These are phyloP conservation scores for Rugonectria rugulosa DNA, from an alignment of 2,329 filamentous ascomycete genomes.

Conservation along the genomic window DNA sequence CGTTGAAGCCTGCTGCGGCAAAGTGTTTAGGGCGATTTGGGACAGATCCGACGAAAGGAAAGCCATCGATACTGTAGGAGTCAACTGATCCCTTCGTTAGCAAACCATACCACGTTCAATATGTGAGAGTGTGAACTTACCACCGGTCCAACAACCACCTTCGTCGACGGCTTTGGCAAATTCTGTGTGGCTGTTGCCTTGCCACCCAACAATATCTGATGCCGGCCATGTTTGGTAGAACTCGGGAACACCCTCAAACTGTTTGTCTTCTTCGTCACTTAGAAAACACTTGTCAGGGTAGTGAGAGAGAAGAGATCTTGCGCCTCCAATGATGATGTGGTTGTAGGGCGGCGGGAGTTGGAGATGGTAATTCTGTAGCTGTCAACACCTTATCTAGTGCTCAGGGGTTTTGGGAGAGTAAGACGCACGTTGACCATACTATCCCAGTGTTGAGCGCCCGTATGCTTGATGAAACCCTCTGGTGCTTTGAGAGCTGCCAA, in stretches of 20 bases:
- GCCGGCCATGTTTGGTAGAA: slow-evolving; percentile 13
- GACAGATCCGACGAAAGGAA: slow-evolving; percentile 15
- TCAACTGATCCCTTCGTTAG: slow-evolving; percentile 2
- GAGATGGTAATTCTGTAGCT: slow-evolving; percentile 16
- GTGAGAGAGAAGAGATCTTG: slow-evolving; percentile 11
- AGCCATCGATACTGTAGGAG: slow-evolving; percentile 13
- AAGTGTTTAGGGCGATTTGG: slow-evolving; percentile 11
- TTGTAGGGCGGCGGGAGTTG: slow-evolving; percentile 19
- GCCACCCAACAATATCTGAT: slow-evolving; percentile 8
- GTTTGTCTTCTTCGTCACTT: slow-evolving; percentile 17
- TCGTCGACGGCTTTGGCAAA: slow-evolving; percentile 8
- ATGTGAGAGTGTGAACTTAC: not conserved
- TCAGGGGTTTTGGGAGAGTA: too few relatives aligned
- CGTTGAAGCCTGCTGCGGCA: slow-evolving; percentile 11
- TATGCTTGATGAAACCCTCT: slow-evolving; percentile 17
- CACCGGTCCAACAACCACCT: slow-evolving; percentile 19
- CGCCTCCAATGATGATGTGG: slow-evolving; percentile 18
- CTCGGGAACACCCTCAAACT: slow-evolving; percentile 13
- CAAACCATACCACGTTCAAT: not conserved
- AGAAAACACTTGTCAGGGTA: slow-evolving; percentile 6
- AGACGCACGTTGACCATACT: slow-evolving; percentile 13
- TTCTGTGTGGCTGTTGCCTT: slow-evolving; percentile 4
- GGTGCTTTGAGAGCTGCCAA: slow-evolving; percentile 13
- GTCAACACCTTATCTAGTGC: not conserved
- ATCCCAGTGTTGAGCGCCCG: slow-evolving; percentile 22